These are phyloP conservation scores for Talaromyces verruculosus DNA, from an alignment of 2,329 filamentous ascomycete species.

Conservation along the genomic window DNA sequence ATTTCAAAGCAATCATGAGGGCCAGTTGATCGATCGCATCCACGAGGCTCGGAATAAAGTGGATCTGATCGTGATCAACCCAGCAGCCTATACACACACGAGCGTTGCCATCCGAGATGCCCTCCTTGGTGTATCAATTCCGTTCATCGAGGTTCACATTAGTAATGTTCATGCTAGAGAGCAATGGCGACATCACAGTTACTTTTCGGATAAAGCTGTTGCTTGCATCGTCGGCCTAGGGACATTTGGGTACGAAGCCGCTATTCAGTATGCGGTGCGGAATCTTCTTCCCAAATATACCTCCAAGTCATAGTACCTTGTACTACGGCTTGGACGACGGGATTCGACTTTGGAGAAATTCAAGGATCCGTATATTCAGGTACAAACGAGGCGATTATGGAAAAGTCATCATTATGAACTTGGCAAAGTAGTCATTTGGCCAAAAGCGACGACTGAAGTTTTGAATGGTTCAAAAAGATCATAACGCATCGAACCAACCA, in stretches of 20 bases:
- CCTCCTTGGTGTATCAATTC: conserved; percentile 65
- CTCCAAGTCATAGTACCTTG: background rate
- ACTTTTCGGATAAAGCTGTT: conserved; percentile 71
- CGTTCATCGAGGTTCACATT: conserved; percentile 76
- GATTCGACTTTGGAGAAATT: background rate
- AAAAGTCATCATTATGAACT: background rate
- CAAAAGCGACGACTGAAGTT: background rate
- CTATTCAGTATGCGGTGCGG: conserved; percentile 54
- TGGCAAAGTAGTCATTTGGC: background rate
- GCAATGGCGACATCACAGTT: conserved; percentile 67
- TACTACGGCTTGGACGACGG: background rate
- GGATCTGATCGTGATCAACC: conserved; percentile 69
- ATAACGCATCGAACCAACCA: background rate
- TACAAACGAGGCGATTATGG: background rate
- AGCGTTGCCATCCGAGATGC: conserved; percentile 75
- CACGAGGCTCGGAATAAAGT: conserved; percentile 62
- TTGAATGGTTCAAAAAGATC: background rate
- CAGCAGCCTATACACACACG: conserved; percentile 73
- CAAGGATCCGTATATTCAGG: background rate
- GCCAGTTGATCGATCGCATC: conserved; percentile 70
- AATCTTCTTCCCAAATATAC: conserved; percentile 30
- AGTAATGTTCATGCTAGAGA: conserved; percentile 73
- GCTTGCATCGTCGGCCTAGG: conserved; percentile 72
- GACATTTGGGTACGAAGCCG: conserved; percentile 60
- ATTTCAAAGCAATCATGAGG: conserved; percentile 79